Evolutionary conservation across 768 basidiomycete species (phyloP).

Genomic region (Amanita phalloides): DNA sequence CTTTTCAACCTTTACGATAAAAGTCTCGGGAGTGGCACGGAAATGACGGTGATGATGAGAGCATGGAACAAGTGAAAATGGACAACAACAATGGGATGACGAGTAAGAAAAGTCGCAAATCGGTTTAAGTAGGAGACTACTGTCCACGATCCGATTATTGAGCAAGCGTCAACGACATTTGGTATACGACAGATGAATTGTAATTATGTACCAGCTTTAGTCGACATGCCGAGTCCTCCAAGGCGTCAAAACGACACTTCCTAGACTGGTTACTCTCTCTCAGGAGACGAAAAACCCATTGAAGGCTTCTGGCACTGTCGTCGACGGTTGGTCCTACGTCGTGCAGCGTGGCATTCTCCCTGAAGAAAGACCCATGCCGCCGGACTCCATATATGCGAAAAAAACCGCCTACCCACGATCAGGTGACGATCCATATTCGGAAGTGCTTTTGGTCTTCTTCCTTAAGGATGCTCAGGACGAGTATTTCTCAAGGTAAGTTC

Average conservation of each 20-base stretch:
- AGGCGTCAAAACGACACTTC: slow-evolving; percentile 50
- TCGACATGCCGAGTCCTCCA: slow-evolving; percentile 55
- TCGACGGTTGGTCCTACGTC: slow-evolving; percentile 44
- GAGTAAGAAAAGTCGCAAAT: no score
- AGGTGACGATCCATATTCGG: slow-evolving; percentile 10
- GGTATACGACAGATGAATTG: not conserved
- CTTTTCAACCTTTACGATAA: slow-evolving; percentile 91
- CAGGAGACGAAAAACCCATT: slow-evolving; percentile 38
- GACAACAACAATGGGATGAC: no score
- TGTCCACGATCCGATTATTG: no score
- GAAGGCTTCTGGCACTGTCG: slow-evolving; percentile 55
- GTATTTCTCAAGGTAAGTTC: slow-evolving; percentile 18
- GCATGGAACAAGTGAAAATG: no score
- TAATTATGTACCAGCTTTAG: slow-evolving; percentile 38
- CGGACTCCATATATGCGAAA: slow-evolving; percentile 11
- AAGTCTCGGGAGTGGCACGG: no score
- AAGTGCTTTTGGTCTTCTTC: not conserved
- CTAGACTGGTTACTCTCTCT: slow-evolving; percentile 49
- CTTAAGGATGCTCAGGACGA: slow-evolving; percentile 16
- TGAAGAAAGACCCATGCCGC: slow-evolving; percentile 11
- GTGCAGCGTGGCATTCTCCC: slow-evolving; percentile 58
- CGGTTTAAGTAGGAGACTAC: no score
- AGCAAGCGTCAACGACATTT: no score
- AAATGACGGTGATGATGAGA: no score
- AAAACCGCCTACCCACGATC: slow-evolving; percentile 30